phyloP scores from a whole-genome alignment of 176 grass and related monocot species.

The Cymbopogon citratus region DNA sequence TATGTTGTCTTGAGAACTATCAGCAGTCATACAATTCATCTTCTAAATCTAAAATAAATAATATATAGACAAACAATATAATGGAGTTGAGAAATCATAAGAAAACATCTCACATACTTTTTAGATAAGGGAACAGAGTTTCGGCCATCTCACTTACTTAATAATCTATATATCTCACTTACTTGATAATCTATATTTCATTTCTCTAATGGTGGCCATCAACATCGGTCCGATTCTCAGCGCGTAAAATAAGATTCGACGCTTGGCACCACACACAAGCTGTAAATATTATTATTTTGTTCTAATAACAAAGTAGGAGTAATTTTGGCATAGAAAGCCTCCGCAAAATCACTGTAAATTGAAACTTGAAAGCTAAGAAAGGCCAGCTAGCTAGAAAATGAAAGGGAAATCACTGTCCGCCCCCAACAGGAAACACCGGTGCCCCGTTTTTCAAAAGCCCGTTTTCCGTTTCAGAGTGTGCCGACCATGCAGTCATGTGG shows the following conservation, averaged over 20 bases:
- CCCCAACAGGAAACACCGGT: not conserved
- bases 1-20: not conserved
- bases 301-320: too few relatives aligned
- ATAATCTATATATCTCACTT: too few relatives aligned
- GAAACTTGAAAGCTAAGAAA: constrained; percentile 3
- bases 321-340: not conserved
- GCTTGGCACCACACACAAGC: too few relatives aligned
- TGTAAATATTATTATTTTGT: too few relatives aligned
- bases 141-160: too few relatives aligned
- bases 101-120: too few relatives aligned
- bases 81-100: too few relatives aligned
- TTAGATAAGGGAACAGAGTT: too few relatives aligned
- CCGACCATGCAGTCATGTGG: not conserved
- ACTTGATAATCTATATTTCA: too few relatives aligned
- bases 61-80: not conserved
- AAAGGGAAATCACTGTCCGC: not conserved
- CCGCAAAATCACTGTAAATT: not conserved
- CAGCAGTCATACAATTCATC: not conserved
- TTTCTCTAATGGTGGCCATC: too few relatives aligned
- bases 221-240: too few relatives aligned
- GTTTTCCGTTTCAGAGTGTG: not conserved
- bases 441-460: constrained; percentile 6
- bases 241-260: too few relatives aligned
- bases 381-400: not conserved
- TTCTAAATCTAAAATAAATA: not conserved